Evolutionary conservation across 2,329 filamentous ascomycete genomes (phyloP).

Genomic region (Hypoxylon sp.): DNA sequence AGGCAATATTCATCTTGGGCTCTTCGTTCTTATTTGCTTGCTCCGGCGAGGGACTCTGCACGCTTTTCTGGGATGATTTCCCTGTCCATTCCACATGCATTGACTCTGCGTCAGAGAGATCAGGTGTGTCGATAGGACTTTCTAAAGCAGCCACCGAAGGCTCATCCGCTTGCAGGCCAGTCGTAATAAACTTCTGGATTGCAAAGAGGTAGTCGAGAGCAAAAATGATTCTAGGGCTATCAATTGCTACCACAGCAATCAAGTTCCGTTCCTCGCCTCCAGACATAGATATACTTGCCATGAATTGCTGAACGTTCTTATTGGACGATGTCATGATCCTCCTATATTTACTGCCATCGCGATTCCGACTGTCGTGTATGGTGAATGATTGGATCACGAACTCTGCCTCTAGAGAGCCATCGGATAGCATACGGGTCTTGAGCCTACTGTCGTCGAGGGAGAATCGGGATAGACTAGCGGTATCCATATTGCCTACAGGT

Average conservation of each 20-base stretch:
- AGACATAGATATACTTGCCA: conserved; percentile 95
- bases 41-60: conserved; percentile 36
- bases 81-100: conserved; percentile 58
- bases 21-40: conserved; percentile 43
- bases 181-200: conserved; percentile 81
- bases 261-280: conserved; percentile 82
- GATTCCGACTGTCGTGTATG: conserved; percentile 88
- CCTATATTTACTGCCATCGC: conserved; percentile 92
- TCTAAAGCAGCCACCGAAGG: conserved; percentile 59
- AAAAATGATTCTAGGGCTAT: conserved; percentile 94
- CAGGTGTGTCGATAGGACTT: conserved; percentile 63
- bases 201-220: conserved; percentile 95
- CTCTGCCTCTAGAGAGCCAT: conserved; percentile 91
- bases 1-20: conserved; percentile 77
- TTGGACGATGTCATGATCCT: conserved; percentile 99
- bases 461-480: conserved; percentile 89
- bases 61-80: conserved; percentile 45
- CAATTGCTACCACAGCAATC: conserved; percentile 91
- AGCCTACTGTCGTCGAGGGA: conserved; percentile 91
- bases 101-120: conserved; percentile 68
- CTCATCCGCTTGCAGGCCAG: conserved; percentile 74
- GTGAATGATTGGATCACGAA: conserved; percentile 94
- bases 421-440: conserved; percentile 92
- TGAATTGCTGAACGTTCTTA: conserved; percentile 94
- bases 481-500: conserved; percentile 80